These are phyloP conservation scores for Physcomitrellopsis africana DNA, from an alignment of 225 moss, liverwort and hornwort genomes.

Conservation along the genomic window DNA sequence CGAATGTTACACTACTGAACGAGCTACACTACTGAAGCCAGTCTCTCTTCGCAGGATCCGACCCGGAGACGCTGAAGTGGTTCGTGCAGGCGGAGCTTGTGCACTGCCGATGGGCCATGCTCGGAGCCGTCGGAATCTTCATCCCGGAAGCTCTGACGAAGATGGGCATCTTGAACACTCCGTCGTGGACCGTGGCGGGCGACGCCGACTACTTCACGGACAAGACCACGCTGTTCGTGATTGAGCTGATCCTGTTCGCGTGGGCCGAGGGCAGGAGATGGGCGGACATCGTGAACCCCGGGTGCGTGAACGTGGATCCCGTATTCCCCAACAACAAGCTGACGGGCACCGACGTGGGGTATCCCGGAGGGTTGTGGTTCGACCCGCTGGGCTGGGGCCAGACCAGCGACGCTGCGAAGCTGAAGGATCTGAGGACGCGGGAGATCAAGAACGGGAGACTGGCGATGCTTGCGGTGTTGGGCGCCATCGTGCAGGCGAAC, in stretches of 20 bases:
- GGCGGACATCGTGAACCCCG: slow-evolving; percentile 71
- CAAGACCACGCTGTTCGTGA: slow-evolving; percentile 55
- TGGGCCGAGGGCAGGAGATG: slow-evolving; percentile 79
- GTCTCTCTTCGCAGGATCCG: slow-evolving; percentile 47
- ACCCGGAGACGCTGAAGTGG: slow-evolving; percentile 71
- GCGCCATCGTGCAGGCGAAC: slow-evolving; percentile 62
- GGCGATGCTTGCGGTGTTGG: slow-evolving; percentile 70
- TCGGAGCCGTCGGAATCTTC: slow-evolving; percentile 73
- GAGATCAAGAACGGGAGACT: slow-evolving; percentile 76
- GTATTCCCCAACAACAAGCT: slow-evolving; percentile 77
- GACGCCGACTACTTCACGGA: slow-evolving; percentile 58
- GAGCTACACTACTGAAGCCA: no score
- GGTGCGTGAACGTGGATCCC: slow-evolving; percentile 62
- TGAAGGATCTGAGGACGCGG: slow-evolving; percentile 75
- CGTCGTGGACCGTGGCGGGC: slow-evolving; percentile 61
- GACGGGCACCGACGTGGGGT: slow-evolving; percentile 69
- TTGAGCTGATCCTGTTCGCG: slow-evolving; percentile 58
- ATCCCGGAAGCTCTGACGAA: slow-evolving; percentile 67
- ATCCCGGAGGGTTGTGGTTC: slow-evolving; percentile 74
- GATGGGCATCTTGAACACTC: slow-evolving; percentile 55
- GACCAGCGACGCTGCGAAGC: slow-evolving; percentile 35
- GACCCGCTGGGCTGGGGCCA: slow-evolving; percentile 66
- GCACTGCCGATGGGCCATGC: slow-evolving; percentile 71
- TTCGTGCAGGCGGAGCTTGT: slow-evolving; percentile 74
- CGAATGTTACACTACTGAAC: no score